Evolutionary conservation across 2,329 filamentous ascomycete species (phyloP).

Genomic region (Stagonosporopsis tanaceti): DNA sequence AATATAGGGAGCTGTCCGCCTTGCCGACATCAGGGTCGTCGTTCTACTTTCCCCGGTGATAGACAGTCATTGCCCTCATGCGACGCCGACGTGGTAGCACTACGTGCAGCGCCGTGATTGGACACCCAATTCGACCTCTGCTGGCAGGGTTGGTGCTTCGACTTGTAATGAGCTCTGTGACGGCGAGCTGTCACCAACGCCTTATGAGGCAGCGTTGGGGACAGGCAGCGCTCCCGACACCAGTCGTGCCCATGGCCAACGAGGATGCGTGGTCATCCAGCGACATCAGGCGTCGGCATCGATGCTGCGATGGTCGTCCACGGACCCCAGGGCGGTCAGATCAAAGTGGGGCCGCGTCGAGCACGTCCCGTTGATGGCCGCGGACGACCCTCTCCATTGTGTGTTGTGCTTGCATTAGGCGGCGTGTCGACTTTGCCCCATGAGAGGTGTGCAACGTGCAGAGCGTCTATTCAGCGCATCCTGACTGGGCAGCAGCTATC

Average conservation of each 20-base stretch:
- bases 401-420: conserved; percentile 23
- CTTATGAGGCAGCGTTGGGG: not conserved
- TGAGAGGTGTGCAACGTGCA: conserved; percentile 22
- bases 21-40: not conserved
- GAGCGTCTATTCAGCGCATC: conserved; percentile 15
- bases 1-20: conserved; percentile 6
- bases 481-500: conserved; percentile 19
- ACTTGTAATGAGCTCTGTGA: conserved; percentile 7
- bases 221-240: conserved; percentile 2
- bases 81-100: conserved; percentile 27
- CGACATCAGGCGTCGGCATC: not conserved
- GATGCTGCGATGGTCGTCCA: conserved; percentile 6
- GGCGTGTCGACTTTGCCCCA: conserved; percentile 19
- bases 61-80: conserved; percentile 22
- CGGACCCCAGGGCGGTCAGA: conserved; percentile 19
- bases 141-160: conserved; percentile 9
- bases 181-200: not conserved
- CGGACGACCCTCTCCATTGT: conserved; percentile 15
- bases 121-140: conserved; percentile 5
- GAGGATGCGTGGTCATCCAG: conserved; percentile 14
- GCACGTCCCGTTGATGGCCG: conserved; percentile 19
- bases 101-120: conserved; percentile 37
- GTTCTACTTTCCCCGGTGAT: conserved; percentile 11
- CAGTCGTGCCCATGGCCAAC: conserved; percentile 7
- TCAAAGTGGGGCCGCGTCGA: conserved; percentile 17